These are phyloP conservation scores for Periglandula ipomoeae DNA, from an alignment of 2,329 filamentous ascomycete genomes.

Conservation along the genomic window DNA sequence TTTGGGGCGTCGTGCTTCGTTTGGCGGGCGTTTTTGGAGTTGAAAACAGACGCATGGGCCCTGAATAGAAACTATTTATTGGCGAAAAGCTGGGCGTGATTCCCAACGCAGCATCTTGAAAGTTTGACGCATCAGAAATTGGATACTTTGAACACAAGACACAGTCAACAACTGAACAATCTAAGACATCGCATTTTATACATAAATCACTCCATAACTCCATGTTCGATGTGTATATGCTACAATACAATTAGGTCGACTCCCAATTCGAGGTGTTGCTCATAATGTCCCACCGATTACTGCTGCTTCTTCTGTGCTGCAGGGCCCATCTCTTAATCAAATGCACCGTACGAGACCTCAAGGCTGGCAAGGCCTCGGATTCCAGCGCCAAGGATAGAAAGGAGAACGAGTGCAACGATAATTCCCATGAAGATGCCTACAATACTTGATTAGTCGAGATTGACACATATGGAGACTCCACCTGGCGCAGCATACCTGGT, in stretches of 20 bases:
- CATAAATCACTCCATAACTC: constrained; percentile 11
- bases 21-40: neutral
- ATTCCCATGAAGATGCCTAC: constrained; percentile 84
- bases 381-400: constrained; percentile 71
- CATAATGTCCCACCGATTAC: constrained; percentile 13
- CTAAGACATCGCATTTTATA: neutral
- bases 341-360: constrained; percentile 86
- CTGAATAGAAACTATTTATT: neutral
- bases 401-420: constrained; percentile 58
- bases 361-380: constrained; percentile 69
- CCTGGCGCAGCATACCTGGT: constrained; percentile 48
- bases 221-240: constrained; percentile 9
- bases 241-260: constrained; percentile 7
- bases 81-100: too few species aligned
- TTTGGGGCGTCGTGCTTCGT: neutral
- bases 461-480: neutral
- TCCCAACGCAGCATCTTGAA: too few species aligned
- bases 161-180: too few species aligned
- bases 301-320: constrained; percentile 69
- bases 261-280: neutral
- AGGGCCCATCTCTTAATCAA: constrained; percentile 94
- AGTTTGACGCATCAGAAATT: too few species aligned
- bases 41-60: neutral
- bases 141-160: too few species aligned
- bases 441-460: constrained; percentile 6